Conservation (phyloP, 352 stramenopile species). For the Blastocystis sp. region DNA sequence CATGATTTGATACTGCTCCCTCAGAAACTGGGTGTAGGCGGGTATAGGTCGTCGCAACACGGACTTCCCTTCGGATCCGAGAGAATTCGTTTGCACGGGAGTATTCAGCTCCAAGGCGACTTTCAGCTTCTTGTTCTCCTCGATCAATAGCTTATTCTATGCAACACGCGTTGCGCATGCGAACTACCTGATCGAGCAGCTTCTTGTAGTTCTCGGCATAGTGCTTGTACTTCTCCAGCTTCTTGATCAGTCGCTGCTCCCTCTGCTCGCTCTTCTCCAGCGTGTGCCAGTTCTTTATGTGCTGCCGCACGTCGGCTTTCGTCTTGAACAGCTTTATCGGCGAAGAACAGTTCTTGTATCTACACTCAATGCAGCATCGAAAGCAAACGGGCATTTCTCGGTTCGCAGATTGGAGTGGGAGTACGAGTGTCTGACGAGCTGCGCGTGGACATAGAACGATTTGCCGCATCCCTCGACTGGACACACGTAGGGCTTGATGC, state of each 20-base stretch:
- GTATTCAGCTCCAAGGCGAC: not conserved
- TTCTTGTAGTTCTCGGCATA: slow-evolving; percentile 67
- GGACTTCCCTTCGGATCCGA: not conserved
- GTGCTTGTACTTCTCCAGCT: slow-evolving; percentile 66
- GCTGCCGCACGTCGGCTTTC: slow-evolving; percentile 69
- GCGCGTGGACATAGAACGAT: slow-evolving; percentile 65
- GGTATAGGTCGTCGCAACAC: slow-evolving; percentile 2
- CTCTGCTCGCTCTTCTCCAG: slow-evolving; percentile 70
- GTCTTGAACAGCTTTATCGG: slow-evolving; percentile 72
- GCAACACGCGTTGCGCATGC: not conserved
- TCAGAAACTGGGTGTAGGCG: slow-evolving; percentile 62
- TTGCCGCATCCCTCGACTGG: slow-evolving; percentile 70
- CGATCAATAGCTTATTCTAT: slow-evolving; percentile 49
- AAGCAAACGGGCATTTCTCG: slow-evolving; percentile 59
- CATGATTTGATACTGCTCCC: slow-evolving; percentile 39
- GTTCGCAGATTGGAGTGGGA: slow-evolving; percentile 66
- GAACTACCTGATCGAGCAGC: slow-evolving; percentile 9
- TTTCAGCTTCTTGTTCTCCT: slow-evolving; percentile 49
- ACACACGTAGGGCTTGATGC: slow-evolving; percentile 35
- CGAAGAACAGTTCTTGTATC: slow-evolving; percentile 58
- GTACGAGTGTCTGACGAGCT: slow-evolving; percentile 60
- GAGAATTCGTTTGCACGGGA: not conserved
- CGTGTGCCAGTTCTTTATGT: slow-evolving; percentile 72
- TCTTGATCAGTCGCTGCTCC: slow-evolving; percentile 29
- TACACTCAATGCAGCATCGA: not conserved